Evolutionary conservation across 768 basidiomycete species (phyloP), one percentile per base, ranked within the genome.

Genomic region (Lactarius psammicola): DNA sequence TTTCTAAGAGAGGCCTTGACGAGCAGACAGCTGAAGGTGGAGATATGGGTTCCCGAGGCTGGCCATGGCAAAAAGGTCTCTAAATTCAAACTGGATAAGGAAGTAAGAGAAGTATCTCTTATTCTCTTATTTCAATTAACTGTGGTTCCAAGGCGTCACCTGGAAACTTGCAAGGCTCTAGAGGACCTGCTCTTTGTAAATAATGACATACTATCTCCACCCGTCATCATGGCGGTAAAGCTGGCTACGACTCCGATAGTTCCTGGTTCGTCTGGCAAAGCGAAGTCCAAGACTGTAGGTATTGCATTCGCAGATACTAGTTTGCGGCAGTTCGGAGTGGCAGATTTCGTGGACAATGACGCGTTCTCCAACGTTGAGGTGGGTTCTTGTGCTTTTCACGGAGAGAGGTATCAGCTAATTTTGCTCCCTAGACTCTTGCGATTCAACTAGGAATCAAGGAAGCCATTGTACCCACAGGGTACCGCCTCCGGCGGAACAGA

Each of bases 401-500:
- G 15, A 44, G 33, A n/a, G 30, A 10, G 51, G 59, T 36, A 54
- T 67, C n/a, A n/a, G 38, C 67, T 44, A 20, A 34, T 31, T 44
- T 30, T 51, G 15, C 55, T 49, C 15, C 30, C 9, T 71, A 98
- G 96, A 94, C 94, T 2, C 83, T 98, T 38, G 79, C 98, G 40
- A 98, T 98, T 65, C 97, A 99, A 74, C 84, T 98, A 2, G 95
- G 94, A 0, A 92, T 94, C n/a, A 98, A 98, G 74, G 97, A 99
- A 76, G 94, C 94, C 3, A 82, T 98, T 61, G 80, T 98, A 49
- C 81, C 90, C 2, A 85, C 85, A 0, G 89, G n/a, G 89, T n/a
- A 89, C 90, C 6, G 78, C 79, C 0, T 82, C 85, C 44, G 90
- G 89, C 0, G 86, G 79, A 2, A 89, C 89, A 0, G 89, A 92